Evolutionary conservation across 2,329 filamentous ascomycete genomes (phyloP), one percentile per base, ranked within the genome.

Genomic region (Aspergillus pseudotamarii): DNA sequence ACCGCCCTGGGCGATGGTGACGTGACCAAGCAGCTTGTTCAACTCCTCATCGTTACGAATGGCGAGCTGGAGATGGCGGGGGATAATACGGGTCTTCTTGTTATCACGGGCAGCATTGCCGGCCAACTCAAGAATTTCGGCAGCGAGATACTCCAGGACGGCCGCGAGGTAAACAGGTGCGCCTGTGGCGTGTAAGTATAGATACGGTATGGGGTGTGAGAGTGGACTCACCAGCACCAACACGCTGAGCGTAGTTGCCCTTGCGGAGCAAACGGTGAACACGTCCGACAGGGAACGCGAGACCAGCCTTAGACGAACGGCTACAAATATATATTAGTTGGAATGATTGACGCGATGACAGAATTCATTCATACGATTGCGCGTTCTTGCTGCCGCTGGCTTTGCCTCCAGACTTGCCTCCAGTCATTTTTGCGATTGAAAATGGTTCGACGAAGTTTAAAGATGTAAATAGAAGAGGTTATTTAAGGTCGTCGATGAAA

Each of bases 81-180:
- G 95, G 66, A 98, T 99, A 85, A 99, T 99, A 91, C 95, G 94
- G 70, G 94, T 99, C 91, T 98, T 98, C 92, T 99, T 99, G 90
- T 98, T 97, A 86, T 99, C 95, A 75, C 95, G 94, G 69, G 95
- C 95, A 76, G 95, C 95, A 83, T 99, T 99, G 75, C 95, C 95
- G 81, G 95, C 95, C 84, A 99, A 85, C 85, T 99, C 95, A 78
- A 99, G 93, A 75, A 99, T 55, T 55, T 55, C 51, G 9, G 51
- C 51, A 2, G 51, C 51, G 32, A 55, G 51, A 21, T 55, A 55
- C 51, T 55, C 51, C 6, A 55, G 32, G 5, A 55, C 51, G 61
- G 94, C 94, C 71, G 94, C 94, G 70, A 98, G 91, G 82, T 98
- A 98, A 78, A 98, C 94, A 70, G 94, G 94, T 72, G 94, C 94